These are phyloP conservation scores for Aspergillus bertholletiae DNA, from an alignment of 495 filamentous ascomycete species.

Conservation along the genomic window DNA sequence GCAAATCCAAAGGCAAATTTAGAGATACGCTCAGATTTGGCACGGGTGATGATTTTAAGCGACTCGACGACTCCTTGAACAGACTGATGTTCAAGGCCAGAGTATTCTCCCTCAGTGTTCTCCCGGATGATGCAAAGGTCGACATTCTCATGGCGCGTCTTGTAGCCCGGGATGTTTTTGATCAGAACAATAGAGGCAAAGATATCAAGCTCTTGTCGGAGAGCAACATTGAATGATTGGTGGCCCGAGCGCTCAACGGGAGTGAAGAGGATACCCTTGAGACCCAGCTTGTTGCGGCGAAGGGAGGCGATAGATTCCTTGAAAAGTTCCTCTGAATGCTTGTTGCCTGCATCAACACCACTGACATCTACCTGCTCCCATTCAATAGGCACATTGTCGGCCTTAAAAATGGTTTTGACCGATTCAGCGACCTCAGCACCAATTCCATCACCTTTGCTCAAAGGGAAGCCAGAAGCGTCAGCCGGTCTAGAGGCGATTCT, in stretches of 20 bases:
- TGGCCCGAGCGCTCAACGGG: slow-evolving; percentile 95
- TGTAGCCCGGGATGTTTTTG: slow-evolving; percentile 98
- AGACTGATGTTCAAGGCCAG: slow-evolving; percentile 96
- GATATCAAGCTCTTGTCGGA: slow-evolving; percentile 98
- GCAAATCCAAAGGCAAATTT: slow-evolving; percentile 98
- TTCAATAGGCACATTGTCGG: slow-evolving; percentile 95
- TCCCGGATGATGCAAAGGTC: slow-evolving; percentile 99
- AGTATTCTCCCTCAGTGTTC: slow-evolving; percentile 99
- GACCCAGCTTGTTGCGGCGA: slow-evolving; percentile 94
- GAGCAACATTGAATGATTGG: slow-evolving; percentile 98
- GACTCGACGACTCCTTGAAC: slow-evolving; percentile 97
- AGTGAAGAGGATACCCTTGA: slow-evolving; percentile 96
- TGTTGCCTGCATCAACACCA: slow-evolving; percentile 80
- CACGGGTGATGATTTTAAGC: slow-evolving; percentile 98
- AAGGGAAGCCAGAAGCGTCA: slow-evolving; percentile 1
- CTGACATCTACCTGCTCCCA: slow-evolving; percentile 99
- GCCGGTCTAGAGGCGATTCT: neutral
- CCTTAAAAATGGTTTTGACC: slow-evolving; percentile 98
- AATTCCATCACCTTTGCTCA: slow-evolving; percentile 82
- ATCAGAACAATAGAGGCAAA: slow-evolving; percentile 96
- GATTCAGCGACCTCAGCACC: slow-evolving; percentile 97
- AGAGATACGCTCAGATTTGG: slow-evolving; percentile 96
- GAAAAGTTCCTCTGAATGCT: slow-evolving; percentile 92
- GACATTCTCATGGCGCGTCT: slow-evolving; percentile 93
- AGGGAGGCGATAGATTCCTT: slow-evolving; percentile 90